Evolutionary conservation across 495 filamentous ascomycete species (phyloP).

Genomic region (Daldinia caldariorum): DNA sequence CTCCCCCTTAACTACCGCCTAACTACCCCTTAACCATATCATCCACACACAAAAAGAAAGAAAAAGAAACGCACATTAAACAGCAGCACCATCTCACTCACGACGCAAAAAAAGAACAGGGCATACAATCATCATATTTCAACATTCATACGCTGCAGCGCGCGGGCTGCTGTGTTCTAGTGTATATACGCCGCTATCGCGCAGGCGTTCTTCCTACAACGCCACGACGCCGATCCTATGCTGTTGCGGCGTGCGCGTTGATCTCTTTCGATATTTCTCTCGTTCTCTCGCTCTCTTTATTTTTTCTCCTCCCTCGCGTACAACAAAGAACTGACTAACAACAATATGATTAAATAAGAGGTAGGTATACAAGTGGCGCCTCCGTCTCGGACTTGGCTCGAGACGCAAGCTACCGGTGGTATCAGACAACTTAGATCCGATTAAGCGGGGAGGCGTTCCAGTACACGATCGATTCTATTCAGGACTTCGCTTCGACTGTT

Average conservation of each 20-base stretch:
- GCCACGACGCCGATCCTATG: slow-evolving; percentile 39
- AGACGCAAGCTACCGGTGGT: background rate
- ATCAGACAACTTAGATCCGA: background rate
- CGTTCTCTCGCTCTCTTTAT: background rate
- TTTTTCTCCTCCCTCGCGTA: slow-evolving; percentile 13
- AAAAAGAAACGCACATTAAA: background rate
- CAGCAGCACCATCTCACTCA: background rate
- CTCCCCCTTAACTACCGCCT: too few relatives aligned
- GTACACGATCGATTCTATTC: background rate
- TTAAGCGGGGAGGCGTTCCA: background rate
- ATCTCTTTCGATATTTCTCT: too few relatives aligned
- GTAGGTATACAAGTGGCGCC: slow-evolving; percentile 26
- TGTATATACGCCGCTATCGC: slow-evolving; percentile 14
- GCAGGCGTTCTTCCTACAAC: slow-evolving; percentile 20
- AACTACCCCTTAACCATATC: background rate
- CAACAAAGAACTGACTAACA: background rate
- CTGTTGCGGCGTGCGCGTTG: slow-evolving; percentile 8
- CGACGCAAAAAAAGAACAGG: background rate
- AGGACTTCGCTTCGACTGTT: background rate
- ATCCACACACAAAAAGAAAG: too few relatives aligned
- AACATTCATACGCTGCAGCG: slow-evolving; percentile 17
- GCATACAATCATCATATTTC: slow-evolving; percentile 22
- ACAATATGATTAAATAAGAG: slow-evolving; percentile 5
- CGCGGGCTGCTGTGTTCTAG: slow-evolving; percentile 16
- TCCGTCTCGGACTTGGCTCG: background rate